These are phyloP conservation scores for Leishmania lainsoni DNA, from an alignment of 208 protist genomes.

Conservation along the genomic window DNA sequence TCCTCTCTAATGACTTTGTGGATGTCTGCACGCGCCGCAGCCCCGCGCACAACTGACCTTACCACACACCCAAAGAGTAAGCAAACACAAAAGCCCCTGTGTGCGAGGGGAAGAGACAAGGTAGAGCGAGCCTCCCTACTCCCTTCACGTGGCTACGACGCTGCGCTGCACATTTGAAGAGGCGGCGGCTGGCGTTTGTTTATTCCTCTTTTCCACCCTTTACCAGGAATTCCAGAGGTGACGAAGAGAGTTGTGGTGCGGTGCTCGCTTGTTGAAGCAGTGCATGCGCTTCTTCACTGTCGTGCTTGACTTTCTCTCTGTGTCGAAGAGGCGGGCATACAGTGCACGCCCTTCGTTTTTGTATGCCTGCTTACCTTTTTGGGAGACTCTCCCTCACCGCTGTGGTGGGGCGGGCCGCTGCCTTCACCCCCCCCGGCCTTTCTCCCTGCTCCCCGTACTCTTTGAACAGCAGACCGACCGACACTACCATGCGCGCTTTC, in stretches of 20 bases:
- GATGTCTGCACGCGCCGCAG: neutral
- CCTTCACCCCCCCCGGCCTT: neutral
- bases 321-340: neutral
- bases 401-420: neutral
- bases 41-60: neutral
- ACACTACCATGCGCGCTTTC: neutral
- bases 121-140: neutral
- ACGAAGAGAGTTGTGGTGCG: neutral
- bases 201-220: slow-evolving; percentile 6
- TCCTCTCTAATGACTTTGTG: neutral
- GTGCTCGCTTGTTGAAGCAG: neutral
- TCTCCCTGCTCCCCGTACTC: neutral
- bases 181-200: neutral
- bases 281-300: neutral
- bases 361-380: neutral
- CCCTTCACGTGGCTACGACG: neutral
- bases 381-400: neutral
- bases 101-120: neutral
- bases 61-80: neutral
- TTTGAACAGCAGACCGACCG: neutral
- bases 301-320: neutral
- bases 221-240: neutral
- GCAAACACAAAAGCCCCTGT: neutral
- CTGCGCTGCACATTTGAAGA: slow-evolving; percentile 6
- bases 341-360: neutral